Conservation (phyloP, 768 basidiomycete species). For the Tephrocybe sp. region DNA sequence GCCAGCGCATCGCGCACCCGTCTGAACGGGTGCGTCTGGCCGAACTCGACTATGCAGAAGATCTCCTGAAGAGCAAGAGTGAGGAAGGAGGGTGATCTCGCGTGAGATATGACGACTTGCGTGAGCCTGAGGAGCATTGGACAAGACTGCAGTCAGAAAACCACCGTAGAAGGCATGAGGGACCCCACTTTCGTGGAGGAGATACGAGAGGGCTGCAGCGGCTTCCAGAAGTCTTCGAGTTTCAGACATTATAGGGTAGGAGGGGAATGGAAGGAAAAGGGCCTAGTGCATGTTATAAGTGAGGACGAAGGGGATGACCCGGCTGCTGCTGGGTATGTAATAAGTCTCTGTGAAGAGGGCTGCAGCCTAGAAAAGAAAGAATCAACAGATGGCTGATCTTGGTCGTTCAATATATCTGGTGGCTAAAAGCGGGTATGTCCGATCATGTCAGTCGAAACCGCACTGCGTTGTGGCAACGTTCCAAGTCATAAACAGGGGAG, state of each 20-base stretch:
- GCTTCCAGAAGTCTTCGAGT: conserved; percentile 77
- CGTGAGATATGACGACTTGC: conserved; percentile 38
- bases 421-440: conserved; percentile 47
- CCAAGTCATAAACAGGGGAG: conserved; percentile 31
- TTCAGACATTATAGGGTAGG: conserved; percentile 56
- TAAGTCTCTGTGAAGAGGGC: conserved; percentile 46
- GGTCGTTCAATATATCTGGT: conserved; percentile 28
- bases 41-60: conserved; percentile 79
- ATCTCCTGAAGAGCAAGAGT: conserved; percentile 59
- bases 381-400: conserved; percentile 47
- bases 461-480: conserved; percentile 44
- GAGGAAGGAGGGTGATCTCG: conserved; percentile 8
- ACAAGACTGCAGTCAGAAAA: conserved; percentile 67
- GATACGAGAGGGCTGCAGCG: conserved; percentile 68
- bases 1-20: conserved; percentile 76
- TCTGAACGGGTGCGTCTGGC: conserved; percentile 73
- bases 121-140: conserved; percentile 64
- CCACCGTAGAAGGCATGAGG: conserved; percentile 85
- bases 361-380: conserved; percentile 44
- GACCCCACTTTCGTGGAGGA: conserved; percentile 56
- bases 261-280: conserved; percentile 33
- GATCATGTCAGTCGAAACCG: conserved; percentile 42
- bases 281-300: conserved; percentile 55
- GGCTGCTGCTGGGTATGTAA: conserved; percentile 48
- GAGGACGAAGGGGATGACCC: conserved; percentile 37